phyloP scores from a whole-genome alignment of 2,329 filamentous ascomycete genomes.

The Macrophomina pseudophaseolina region DNA sequence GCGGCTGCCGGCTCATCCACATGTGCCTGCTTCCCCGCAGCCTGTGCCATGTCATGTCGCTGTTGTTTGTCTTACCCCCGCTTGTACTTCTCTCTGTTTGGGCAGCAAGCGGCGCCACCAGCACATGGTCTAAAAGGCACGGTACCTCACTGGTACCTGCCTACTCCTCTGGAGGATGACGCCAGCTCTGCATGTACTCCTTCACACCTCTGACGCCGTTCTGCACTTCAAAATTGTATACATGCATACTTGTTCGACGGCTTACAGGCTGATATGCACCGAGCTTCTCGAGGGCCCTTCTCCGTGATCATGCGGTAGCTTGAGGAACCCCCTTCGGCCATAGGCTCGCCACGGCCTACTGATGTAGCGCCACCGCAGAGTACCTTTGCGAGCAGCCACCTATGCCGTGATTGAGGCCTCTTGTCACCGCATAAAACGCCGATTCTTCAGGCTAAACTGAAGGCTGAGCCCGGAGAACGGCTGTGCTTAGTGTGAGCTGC shows the following conservation, averaged over 20 bases:
- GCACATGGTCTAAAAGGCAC: constrained; percentile 21
- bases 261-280: constrained; percentile 12
- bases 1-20: constrained; percentile 8
- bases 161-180: not conserved
- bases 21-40: constrained; percentile 23
- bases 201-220: constrained; percentile 16
- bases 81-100: not conserved
- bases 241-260: constrained; percentile 10
- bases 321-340: constrained; percentile 1
- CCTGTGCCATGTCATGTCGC: constrained; percentile 2
- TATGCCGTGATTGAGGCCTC: not conserved
- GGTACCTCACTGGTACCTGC: constrained; percentile 18
- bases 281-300: constrained; percentile 6
- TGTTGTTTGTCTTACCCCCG: constrained; percentile 20
- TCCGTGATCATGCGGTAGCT: constrained; percentile 10
- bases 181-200: constrained; percentile 15
- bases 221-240: constrained; percentile 8
- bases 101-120: constrained; percentile 1
- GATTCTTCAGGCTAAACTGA: not conserved
- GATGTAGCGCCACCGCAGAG: constrained; percentile 11
- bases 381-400: not conserved
- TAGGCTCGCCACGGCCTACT: constrained; percentile 6
- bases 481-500: too few relatives aligned
- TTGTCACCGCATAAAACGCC: too few relatives aligned
- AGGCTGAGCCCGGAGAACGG: too few relatives aligned